Conservation (phyloP, 805 yeast species). For the Tetrapisispora taiwanensis region DNA sequence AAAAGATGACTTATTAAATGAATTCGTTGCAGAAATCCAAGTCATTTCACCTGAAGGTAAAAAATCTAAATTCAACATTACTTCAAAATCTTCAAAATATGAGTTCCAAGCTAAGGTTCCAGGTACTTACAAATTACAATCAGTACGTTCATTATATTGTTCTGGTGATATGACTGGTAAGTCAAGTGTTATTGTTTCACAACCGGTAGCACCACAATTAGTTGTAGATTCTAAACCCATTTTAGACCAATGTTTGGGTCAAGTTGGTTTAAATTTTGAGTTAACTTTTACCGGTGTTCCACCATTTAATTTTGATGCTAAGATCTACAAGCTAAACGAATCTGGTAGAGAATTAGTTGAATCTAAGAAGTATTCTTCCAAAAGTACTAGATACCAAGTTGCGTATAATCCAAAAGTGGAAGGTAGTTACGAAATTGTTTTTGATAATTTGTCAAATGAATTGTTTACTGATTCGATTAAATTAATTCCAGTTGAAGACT, state of each 20-base stretch:
- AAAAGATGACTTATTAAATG: slow-evolving; percentile 6
- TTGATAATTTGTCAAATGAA: slow-evolving; percentile 54
- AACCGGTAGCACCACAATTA: slow-evolving; percentile 45
- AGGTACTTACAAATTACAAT: slow-evolving; percentile 53
- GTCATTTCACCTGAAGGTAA: slow-evolving; percentile 23
- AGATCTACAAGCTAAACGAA: slow-evolving; percentile 45
- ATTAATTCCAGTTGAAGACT: slow-evolving; percentile 31
- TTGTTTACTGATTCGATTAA: slow-evolving; percentile 40
- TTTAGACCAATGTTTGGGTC: slow-evolving; percentile 83
- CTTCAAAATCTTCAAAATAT: slow-evolving; percentile 21
- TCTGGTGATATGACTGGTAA: slow-evolving; percentile 53
- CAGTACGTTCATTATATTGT: slow-evolving; percentile 54
- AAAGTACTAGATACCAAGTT: slow-evolving; percentile 43
- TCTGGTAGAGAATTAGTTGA: slow-evolving; percentile 27
- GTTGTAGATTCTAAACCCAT: slow-evolving; percentile 40
- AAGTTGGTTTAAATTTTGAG: slow-evolving; percentile 72
- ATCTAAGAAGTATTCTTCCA: slow-evolving; percentile 30
- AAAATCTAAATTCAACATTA: slow-evolving; percentile 16
- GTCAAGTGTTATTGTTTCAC: slow-evolving; percentile 43
- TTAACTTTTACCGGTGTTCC: slow-evolving; percentile 64
- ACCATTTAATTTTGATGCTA: slow-evolving; percentile 63
- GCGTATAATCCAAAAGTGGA: slow-evolving; percentile 68
- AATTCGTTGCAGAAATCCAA: slow-evolving; percentile 30
- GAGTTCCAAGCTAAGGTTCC: slow-evolving; percentile 40
- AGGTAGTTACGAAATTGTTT: slow-evolving; percentile 71